phyloP scores from a whole-genome alignment of 768 basidiomycete species.

The Mycena vulgaris region DNA sequence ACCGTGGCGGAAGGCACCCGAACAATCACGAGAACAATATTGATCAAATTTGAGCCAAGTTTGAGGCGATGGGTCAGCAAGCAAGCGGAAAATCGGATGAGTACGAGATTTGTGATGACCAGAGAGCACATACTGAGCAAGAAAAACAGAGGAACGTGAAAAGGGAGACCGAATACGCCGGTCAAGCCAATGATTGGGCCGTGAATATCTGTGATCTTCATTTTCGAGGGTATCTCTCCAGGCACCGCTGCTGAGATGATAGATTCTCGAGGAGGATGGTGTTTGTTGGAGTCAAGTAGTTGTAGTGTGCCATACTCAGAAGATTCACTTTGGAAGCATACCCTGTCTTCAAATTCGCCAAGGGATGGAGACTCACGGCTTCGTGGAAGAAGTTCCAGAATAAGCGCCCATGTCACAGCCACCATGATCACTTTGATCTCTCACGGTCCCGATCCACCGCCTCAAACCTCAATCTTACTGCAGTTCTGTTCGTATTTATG shows the following conservation, averaged over 20 bases:
- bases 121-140: constrained; percentile 6
- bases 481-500: constrained; percentile 4
- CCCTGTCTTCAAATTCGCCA: too few relatives aligned
- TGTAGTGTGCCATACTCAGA: too few relatives aligned
- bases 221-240: neutral
- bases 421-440: too few relatives aligned
- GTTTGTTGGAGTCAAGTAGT: too few relatives aligned
- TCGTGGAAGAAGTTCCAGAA: too few relatives aligned
- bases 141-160: neutral
- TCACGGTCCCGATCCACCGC: neutral
- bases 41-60: constrained; percentile 12
- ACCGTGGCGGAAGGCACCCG: neutral
- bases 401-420: too few relatives aligned
- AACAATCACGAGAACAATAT: constrained; percentile 10
- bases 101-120: constrained; percentile 8
- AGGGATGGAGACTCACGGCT: too few relatives aligned
- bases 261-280: neutral
- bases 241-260: neutral
- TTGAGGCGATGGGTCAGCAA: constrained; percentile 1
- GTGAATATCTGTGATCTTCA: constrained; percentile 2
- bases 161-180: neutral
- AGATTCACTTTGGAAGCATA: too few relatives aligned
- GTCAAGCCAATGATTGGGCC: neutral
- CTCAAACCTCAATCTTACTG: constrained; percentile 2
- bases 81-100: constrained; percentile 5